These are phyloP conservation scores for Plasmopara viticola DNA, from an alignment of 352 stramenopile genomes.

Conservation along the genomic window DNA sequence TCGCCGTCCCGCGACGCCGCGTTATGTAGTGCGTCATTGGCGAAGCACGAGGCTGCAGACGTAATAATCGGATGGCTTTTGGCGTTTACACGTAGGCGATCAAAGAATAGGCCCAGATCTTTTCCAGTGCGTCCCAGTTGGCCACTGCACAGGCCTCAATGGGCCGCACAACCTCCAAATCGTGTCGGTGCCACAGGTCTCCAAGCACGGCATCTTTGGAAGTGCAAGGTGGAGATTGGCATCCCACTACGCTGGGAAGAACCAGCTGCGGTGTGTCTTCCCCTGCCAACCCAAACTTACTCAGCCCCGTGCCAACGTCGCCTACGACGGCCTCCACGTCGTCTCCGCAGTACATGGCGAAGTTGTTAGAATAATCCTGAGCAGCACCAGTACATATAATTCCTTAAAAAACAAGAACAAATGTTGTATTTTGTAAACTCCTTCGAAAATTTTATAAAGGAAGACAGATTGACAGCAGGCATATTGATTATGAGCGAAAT, in stretches of 20 bases:
- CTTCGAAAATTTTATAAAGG: too few species aligned
- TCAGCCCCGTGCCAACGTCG: conserved; percentile 86
- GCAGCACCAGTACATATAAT: too few species aligned
- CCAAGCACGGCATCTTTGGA: conserved; percentile 31
- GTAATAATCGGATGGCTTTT: conserved; percentile 75
- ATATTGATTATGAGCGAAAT: too few species aligned
- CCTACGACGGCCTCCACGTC: conserved; percentile 94
- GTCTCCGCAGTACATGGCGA: conserved; percentile 93
- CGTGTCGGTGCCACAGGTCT: conserved; percentile 45
- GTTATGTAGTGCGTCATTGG: conserved; percentile 57
- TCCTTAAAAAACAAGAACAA: too few species aligned
- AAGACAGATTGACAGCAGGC: too few species aligned
- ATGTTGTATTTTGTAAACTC: too few species aligned
- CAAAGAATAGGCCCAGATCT: conserved; percentile 79
- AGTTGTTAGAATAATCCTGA: background rate
- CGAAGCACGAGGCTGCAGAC: conserved; percentile 65
- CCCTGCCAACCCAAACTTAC: conserved; percentile 93
- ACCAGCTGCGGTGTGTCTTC: conserved; percentile 92
- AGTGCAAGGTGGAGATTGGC: conserved; percentile 10
- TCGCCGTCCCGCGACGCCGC: conserved; percentile 50
- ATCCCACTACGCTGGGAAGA: conserved; percentile 64
- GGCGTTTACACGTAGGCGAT: conserved; percentile 56
- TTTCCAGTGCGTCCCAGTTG: conserved; percentile 85
- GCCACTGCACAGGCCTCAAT: conserved; percentile 33
- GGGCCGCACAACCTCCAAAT: conserved; percentile 55